phyloP scores from a whole-genome alignment of 192 early-diverging fungal species.

The Cetraspora pellucida region DNA sequence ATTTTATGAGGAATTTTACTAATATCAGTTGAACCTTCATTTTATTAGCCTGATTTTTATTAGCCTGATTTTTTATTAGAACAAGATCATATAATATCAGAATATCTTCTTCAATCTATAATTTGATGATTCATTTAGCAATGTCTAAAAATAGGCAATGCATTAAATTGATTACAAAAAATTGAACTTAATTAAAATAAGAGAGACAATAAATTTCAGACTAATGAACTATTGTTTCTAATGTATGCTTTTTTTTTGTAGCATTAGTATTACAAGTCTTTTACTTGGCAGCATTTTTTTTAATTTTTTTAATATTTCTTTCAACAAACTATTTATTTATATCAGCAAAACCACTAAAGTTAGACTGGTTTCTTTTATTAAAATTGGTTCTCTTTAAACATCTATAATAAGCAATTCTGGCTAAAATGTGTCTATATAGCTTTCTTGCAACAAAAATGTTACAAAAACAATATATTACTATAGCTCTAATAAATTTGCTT shows the following conservation, averaged over 20 bases:
- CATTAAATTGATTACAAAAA: background rate
- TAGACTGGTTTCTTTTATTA: background rate
- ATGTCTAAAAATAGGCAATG: background rate
- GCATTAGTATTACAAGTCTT: no score
- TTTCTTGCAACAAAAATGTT: background rate
- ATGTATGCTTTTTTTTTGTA: background rate
- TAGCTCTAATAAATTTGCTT: background rate
- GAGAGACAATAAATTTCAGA: background rate
- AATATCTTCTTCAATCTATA: background rate
- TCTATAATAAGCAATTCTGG: background rate
- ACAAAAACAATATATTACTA: background rate
- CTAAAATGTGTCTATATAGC: background rate
- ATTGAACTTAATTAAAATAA: background rate
- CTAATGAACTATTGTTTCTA: background rate
- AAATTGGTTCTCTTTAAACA: background rate
- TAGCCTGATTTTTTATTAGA: background rate
- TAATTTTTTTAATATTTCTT: no score
- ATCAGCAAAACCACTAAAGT: background rate
- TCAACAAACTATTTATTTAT: no score
- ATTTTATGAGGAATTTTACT: background rate
- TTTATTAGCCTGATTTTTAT: no score
- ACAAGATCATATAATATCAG: background rate
- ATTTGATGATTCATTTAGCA: background rate
- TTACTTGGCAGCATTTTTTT: no score
- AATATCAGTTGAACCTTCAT: background rate